Evolutionary conservation across 176 grass and related monocot species (phyloP).

Genomic region (Triticum timopheevii): DNA sequence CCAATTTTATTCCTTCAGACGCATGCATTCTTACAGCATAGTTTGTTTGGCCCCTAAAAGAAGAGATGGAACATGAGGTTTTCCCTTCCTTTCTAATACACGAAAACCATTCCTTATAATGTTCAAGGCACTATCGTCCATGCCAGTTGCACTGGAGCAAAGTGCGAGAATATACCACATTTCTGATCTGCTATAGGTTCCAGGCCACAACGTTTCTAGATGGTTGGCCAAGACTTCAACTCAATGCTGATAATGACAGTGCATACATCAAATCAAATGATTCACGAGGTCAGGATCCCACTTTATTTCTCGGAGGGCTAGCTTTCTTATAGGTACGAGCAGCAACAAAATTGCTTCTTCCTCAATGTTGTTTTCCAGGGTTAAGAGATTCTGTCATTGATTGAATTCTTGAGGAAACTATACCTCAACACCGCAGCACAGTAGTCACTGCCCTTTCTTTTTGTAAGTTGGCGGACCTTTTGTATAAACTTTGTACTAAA

Average conservation of each 20-base stretch:
- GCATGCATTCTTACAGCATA: conserved; percentile 71
- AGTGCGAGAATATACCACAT: background rate
- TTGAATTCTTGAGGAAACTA: conserved; percentile 44
- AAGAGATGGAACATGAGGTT: conserved; percentile 76
- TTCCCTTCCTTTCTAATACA: conserved; percentile 69
- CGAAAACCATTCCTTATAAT: conserved; percentile 62
- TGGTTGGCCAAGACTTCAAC: conserved; percentile 65
- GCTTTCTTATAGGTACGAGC: conserved; percentile 42
- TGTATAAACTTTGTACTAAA: too few relatives aligned
- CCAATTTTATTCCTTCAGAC: conserved; percentile 64
- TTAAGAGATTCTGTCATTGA: conserved; percentile 29
- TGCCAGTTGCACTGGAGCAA: conserved; percentile 61
- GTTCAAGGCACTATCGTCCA: conserved; percentile 77
- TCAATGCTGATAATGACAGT: conserved; percentile 53
- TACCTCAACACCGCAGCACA: conserved; percentile 66
- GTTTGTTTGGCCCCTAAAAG: conserved; percentile 69
- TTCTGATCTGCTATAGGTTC: conserved; percentile 51
- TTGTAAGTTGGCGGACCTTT: conserved; percentile 9
- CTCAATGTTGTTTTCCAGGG: too few relatives aligned
- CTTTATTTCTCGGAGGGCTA: conserved; percentile 62
- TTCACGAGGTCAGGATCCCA: conserved; percentile 82
- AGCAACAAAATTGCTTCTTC: too few relatives aligned
- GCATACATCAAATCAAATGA: conserved; percentile 62
- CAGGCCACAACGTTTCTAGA: conserved; percentile 71
- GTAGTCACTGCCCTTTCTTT: conserved; percentile 67